These are phyloP conservation scores for Aspergillus saccharolyticus DNA, from an alignment of 495 filamentous ascomycete genomes.

Conservation along the genomic window DNA sequence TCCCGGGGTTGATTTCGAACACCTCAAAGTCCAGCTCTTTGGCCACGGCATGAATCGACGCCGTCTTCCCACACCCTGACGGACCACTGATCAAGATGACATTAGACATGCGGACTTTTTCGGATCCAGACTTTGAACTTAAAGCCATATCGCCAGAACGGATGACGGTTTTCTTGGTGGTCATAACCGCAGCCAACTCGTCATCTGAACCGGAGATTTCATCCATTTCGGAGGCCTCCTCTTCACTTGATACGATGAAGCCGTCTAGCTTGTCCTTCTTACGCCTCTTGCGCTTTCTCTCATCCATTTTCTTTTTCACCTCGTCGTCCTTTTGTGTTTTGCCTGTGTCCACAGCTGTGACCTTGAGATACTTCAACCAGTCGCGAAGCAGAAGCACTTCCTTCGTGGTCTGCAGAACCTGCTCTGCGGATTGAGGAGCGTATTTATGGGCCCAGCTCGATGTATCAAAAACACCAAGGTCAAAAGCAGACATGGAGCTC, in stretches of 20 bases:
- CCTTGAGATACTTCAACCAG: conserved; percentile 75
- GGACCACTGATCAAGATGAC: conserved; percentile 85
- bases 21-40: conserved; percentile 92
- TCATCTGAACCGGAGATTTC: conserved; percentile 65
- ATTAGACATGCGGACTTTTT: conserved; percentile 47
- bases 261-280: conserved; percentile 72
- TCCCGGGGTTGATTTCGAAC: conserved; percentile 88
- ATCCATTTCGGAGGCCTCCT: conserved; percentile 70
- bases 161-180: conserved; percentile 58
- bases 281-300: conserved; percentile 56
- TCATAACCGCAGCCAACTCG: conserved; percentile 38
- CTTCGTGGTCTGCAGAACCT: conserved; percentile 71
- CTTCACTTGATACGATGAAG: conserved; percentile 82
- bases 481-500: conserved; percentile 68
- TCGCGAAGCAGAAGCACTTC: conserved; percentile 70
- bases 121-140: conserved; percentile 26
- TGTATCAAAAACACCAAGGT: conserved; percentile 68
- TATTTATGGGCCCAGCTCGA: conserved; percentile 83
- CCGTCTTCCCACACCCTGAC: conserved; percentile 87
- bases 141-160: conserved; percentile 47
- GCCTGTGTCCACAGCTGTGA: conserved; percentile 67
- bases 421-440: conserved; percentile 60
- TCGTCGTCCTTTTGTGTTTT: conserved; percentile 36
- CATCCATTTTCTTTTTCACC: conserved; percentile 33
- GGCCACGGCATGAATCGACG: conserved; percentile 88